Evolutionary conservation across 2,329 filamentous ascomycete species (phyloP).

Genomic region (Chaetomiaceae sp.): DNA sequence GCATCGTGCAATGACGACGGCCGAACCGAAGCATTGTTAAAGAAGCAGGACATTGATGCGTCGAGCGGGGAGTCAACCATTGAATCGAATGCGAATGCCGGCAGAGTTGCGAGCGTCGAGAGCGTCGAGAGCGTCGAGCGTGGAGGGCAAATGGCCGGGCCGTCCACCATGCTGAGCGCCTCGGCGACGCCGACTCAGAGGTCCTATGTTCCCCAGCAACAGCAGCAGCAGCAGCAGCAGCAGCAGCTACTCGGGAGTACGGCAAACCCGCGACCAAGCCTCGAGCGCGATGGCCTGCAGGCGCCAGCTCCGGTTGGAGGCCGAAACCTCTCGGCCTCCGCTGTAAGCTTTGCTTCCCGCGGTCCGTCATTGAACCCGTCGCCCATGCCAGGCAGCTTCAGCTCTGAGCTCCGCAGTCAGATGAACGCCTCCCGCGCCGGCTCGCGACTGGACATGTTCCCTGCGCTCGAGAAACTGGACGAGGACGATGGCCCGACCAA

Average conservation of each 20-base stretch:
- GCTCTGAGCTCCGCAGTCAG: constrained; percentile 74
- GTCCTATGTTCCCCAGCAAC: constrained; percentile 43
- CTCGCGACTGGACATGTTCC: constrained; percentile 50
- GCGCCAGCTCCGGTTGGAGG: constrained; percentile 39
- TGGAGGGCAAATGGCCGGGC: constrained; percentile 36
- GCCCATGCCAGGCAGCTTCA: constrained; percentile 79
- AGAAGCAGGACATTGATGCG: constrained; percentile 9
- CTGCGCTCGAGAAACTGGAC: constrained; percentile 53
- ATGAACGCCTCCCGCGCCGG: constrained; percentile 62
- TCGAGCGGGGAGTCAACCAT: constrained; percentile 12
- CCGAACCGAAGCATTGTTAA: neutral
- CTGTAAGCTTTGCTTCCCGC: constrained; percentile 61
- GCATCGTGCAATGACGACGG: constrained; percentile 18
- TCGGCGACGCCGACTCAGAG: constrained; percentile 53
- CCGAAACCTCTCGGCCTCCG: constrained; percentile 49
- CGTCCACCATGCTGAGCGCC: constrained; percentile 47
- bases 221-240: constrained; percentile 22
- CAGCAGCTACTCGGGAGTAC: constrained; percentile 16
- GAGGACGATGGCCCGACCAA: constrained; percentile 49
- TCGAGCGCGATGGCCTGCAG: constrained; percentile 53
- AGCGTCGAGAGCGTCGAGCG: constrained; percentile 27
- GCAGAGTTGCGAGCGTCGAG: constrained; percentile 6
- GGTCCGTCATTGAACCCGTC: constrained; percentile 67
- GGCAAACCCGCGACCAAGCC: constrained; percentile 41
- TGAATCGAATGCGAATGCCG: constrained; percentile 28